Evolutionary conservation across 2,329 filamentous ascomycete species (phyloP), one percentile per base, ranked within the genome.

Genomic region (Scolecobasidium constrictum): DNA sequence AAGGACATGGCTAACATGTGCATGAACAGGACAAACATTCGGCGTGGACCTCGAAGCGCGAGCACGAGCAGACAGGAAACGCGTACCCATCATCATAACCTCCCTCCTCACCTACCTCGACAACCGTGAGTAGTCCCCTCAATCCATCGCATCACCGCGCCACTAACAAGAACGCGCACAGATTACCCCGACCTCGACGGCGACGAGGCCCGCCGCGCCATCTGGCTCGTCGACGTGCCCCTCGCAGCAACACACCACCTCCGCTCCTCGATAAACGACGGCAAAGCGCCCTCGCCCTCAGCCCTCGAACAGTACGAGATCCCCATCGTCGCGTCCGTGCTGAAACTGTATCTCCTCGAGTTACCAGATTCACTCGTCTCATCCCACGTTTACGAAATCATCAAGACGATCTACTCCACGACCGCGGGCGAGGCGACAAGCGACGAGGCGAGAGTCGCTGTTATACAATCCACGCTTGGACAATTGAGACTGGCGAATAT

Each of bases 351-450:
- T 58, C 77, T 98, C 34, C 75, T 95, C 50, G 92, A 98, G 66
- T 75, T 98, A 45, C 92, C 92, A 56, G 92, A 98, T 64, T 96
- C 92, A n/a, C 74, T 98, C 48, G 90, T 98, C 48, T 96, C 92
- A 44, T 94, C 87, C 33, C 90, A 96, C 60, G 87, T 98, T 46
- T 98, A 98, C 62, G 93, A 98, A 66, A 96, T 98, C 57, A 81
- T 98, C 59, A 88, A 94, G 66, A 96, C 87, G 2, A 93, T 98
- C 50, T 98, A 98, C 68, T 81, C 79, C 37, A 87, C 84, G 12
- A 81, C 86, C 11, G 73, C 83, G 37, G 75, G 83, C 34, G 86
- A 94, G 45, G n/a, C n/a, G n/a, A 75, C 77, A 13, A 78, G 80
- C 3, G 85, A 94, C 53, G 73, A 79, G 40, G 80, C 85, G 11